A percentile compares a stretch with the other conserved stretches of the same genome.
Evolutionary conservation across 2,329 filamentous ascomycete species (phyloP).

Genomic region (Pseudocercospora cruenta): DNA sequence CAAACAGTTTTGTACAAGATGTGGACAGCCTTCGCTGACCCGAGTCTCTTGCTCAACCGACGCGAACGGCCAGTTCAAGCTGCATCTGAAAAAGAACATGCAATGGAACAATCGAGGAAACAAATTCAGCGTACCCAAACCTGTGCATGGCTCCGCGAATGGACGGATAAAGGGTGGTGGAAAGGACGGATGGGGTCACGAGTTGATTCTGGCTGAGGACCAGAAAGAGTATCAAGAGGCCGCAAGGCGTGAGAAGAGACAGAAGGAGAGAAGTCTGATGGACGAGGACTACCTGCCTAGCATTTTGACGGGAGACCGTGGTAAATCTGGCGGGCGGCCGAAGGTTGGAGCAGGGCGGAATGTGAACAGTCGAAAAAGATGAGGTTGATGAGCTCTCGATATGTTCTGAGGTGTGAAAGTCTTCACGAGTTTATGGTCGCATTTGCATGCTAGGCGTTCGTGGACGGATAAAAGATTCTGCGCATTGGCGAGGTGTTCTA

Average conservation of each 20-base stretch:
- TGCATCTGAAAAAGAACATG: conserved; percentile 92
- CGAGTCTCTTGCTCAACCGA: conserved; percentile 86
- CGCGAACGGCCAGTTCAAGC: conserved; percentile 74
- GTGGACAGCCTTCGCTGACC: conserved; percentile 83
- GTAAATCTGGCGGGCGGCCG: conserved; percentile 66
- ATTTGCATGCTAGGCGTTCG: neutral
- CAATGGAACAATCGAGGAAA: conserved; percentile 95
- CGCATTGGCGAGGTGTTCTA: neutral
- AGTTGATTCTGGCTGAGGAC: conserved; percentile 86
- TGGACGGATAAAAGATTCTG: neutral
- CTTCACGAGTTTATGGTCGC: neutral
- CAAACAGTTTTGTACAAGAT: conserved; percentile 90
- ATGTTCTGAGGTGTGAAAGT: neutral
- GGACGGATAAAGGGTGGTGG: conserved; percentile 76
- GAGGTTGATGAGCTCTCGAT: neutral
- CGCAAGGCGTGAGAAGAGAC: conserved; percentile 64
- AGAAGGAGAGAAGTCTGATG: conserved; percentile 80
- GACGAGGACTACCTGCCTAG: conserved; percentile 89
- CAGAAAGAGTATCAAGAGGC: conserved; percentile 86
- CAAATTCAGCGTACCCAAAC: conserved; percentile 90
- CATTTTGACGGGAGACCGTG: conserved; percentile 79
- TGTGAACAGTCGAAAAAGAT: conserved; percentile 76
- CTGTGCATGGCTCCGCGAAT: conserved; percentile 76
- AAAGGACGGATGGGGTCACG: conserved; percentile 82
- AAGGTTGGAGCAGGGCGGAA: conserved; percentile 83